These are phyloP conservation scores for Eimeria sp. DNA, from an alignment of 169 alveolate genomes.

Conservation along the genomic window DNA sequence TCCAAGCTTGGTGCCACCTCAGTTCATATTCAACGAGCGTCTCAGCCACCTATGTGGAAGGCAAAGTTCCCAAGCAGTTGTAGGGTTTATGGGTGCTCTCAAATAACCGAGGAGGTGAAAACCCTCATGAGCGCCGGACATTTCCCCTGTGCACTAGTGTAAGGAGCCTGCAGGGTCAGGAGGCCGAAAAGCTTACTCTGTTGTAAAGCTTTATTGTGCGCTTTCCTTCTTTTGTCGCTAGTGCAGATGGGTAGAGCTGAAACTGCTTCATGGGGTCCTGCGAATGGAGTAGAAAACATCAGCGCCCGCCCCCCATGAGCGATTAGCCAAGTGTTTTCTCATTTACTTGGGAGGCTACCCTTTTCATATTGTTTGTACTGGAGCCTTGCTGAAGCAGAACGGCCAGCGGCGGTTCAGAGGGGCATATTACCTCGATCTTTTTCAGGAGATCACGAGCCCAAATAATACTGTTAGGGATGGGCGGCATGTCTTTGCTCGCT, in stretches of 20 bases:
- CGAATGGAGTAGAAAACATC: neutral
- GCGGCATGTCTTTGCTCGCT: conserved; percentile 96
- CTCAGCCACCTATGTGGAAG: conserved; percentile 85
- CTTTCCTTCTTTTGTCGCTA: conserved; percentile 89
- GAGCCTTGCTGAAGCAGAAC: neutral
- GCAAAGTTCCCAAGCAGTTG: neutral
- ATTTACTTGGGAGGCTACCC: neutral
- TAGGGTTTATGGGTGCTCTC: neutral
- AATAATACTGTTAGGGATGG: conserved; percentile 96
- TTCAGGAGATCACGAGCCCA: conserved; percentile 97
- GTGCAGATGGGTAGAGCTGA: conserved; percentile 90
- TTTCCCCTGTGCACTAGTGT: neutral
- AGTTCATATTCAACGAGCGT: conserved; percentile 93
- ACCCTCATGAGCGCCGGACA: neutral
- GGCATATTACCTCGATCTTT: conserved; percentile 88
- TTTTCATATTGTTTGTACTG: neutral
- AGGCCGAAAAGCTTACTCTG: conserved; percentile 86
- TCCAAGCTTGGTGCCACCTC: conserved; percentile 95
- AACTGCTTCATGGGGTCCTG: conserved; percentile 95
- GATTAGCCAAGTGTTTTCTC: neutral
- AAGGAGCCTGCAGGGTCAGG: neutral
- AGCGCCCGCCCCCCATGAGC: neutral
- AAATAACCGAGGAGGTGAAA: neutral
- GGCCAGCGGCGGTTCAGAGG: neutral
- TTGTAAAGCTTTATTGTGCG: conserved; percentile 93